Percentiles rank a stretch among this genome's conserved stretches.
phyloP scores from a whole-genome alignment of 2,329 filamentous ascomycete species.

The Tolypocladium endophyticum region DNA sequence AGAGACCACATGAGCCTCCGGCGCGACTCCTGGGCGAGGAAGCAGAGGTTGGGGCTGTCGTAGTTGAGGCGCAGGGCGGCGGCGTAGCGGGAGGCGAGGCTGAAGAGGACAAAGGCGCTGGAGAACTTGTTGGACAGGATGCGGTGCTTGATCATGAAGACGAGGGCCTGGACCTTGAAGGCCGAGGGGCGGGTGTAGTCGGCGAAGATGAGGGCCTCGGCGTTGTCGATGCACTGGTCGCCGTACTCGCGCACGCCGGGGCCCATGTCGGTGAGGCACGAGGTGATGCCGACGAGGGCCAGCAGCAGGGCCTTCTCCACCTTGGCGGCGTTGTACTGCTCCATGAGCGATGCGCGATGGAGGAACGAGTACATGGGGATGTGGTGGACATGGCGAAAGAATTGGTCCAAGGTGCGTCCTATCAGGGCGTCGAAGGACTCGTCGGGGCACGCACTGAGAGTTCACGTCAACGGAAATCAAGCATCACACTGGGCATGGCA shows the following conservation, averaged over 20 bases:
- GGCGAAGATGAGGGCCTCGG: conserved; percentile 39
- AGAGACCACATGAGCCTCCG: conserved; percentile 33
- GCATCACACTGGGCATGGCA: not conserved
- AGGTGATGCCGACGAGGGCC: conserved; percentile 45
- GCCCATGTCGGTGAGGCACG: conserved; percentile 43
- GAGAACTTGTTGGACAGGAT: conserved; percentile 32
- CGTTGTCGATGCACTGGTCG: conserved; percentile 42
- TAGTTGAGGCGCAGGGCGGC: conserved; percentile 32
- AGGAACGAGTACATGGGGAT: conserved; percentile 49
- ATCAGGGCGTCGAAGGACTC: conserved; percentile 38
- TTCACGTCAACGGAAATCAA: not conserved
- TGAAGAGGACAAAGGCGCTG: conserved; percentile 33
- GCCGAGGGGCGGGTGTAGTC: conserved; percentile 46
- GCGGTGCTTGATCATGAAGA: conserved; percentile 33
- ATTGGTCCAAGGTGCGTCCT: conserved; percentile 42
- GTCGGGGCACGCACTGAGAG: conserved; percentile 22
- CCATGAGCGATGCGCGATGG: conserved; percentile 49
- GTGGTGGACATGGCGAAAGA: conserved; percentile 49
- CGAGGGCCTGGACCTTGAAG: conserved; percentile 40
- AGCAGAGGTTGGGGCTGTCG: conserved; percentile 27
- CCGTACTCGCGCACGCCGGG: conserved; percentile 41
- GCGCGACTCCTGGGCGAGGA: conserved; percentile 30
- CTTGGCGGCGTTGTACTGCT: conserved; percentile 45
- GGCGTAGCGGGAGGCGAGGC: conserved; percentile 31
- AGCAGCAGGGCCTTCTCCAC: conserved; percentile 44